Percentiles rank a stretch among this genome's conserved stretches.
Evolutionary conservation across 2,329 filamentous ascomycete species (phyloP).

Genomic region (Colletotrichum sp.): DNA sequence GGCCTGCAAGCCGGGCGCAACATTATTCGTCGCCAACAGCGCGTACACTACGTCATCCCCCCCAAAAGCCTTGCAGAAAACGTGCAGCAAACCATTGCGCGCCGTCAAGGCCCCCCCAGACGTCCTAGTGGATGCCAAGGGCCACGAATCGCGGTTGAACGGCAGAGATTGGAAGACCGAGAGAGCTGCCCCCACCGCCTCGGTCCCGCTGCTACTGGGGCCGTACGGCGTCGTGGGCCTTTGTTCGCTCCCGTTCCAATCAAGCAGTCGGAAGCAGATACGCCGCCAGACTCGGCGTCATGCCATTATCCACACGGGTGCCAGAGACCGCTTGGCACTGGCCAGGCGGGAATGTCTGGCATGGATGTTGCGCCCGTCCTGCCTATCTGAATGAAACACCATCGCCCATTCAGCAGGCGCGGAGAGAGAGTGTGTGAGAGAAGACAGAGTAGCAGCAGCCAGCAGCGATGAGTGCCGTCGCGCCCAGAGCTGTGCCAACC

Average conservation of each 20-base stretch:
- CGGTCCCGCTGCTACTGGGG: not conserved
- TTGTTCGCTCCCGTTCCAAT: not conserved
- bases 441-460: not conserved
- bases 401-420: not conserved
- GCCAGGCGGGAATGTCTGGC: not conserved
- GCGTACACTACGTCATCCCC: not conserved
- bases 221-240: not conserved
- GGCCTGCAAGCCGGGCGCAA: not conserved
- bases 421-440: not conserved
- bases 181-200: not conserved
- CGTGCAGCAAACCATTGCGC: not conserved
- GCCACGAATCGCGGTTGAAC: not conserved
- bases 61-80: not conserved
- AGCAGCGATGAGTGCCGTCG: not conserved
- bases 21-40: not conserved
- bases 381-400: not conserved
- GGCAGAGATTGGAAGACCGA: not conserved
- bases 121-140: not conserved
- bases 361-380: not conserved
- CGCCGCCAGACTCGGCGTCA: constrained; percentile 2
- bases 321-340: not conserved
- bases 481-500: not conserved
- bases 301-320: not conserved
- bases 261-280: not conserved
- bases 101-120: not conserved